Percentiles rank a stretch among this genome's conserved stretches.
phyloP scores from a whole-genome alignment of 2,329 filamentous ascomycete species.

The Akanthomyces uredinophilus region DNA sequence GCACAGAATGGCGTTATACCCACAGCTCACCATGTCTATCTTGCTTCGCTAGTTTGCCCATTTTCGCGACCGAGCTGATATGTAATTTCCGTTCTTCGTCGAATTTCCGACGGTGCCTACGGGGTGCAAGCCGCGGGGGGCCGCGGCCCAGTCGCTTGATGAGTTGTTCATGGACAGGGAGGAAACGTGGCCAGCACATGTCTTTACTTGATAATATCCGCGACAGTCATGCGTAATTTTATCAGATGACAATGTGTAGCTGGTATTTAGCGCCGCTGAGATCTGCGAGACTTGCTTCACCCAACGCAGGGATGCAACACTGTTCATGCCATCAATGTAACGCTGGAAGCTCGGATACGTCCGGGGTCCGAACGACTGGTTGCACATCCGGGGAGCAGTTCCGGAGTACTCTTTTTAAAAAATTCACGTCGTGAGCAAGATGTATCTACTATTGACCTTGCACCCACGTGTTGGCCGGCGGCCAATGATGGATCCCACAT shows the following conservation, averaged over 20 bases:
- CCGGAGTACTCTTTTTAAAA: neutral
- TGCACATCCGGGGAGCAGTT: neutral
- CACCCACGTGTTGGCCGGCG: neutral
- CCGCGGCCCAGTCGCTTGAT: neutral
- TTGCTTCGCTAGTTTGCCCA: neutral
- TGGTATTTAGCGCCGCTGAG: neutral
- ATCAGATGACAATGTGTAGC: neutral
- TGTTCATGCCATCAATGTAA: neutral
- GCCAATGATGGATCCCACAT: neutral
- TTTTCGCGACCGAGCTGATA: conserved; percentile 3
- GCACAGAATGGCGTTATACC: conserved; percentile 1
- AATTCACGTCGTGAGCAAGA: neutral
- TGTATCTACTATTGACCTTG: neutral
- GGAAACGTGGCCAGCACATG: neutral
- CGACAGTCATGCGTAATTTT: too few species aligned
- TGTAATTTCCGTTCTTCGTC: neutral
- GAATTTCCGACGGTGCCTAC: neutral
- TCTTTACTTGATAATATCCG: neutral
- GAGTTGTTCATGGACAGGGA: neutral
- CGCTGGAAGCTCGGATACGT: neutral
- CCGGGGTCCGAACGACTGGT: neutral
- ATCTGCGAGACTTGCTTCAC: neutral
- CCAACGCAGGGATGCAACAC: neutral
- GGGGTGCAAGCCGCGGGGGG: too few species aligned
- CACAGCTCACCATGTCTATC: neutral